A percentile compares a stretch with the other conserved stretches of the same genome.
These are phyloP conservation scores for Corynespora cassiicola DNA, from an alignment of 2,329 filamentous ascomycete species.

Conservation along the genomic window DNA sequence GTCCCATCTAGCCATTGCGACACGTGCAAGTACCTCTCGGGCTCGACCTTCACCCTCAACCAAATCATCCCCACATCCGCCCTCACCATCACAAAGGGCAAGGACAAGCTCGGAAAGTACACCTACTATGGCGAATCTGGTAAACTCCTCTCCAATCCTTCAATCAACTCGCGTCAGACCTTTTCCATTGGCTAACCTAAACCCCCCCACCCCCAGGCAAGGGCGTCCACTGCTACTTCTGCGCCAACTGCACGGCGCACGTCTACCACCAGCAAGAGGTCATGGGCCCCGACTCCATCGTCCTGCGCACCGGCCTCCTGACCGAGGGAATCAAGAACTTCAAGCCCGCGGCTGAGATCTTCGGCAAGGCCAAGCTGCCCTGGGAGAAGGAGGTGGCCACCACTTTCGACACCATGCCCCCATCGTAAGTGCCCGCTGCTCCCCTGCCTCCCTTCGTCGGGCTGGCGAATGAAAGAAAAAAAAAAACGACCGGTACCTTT, in stretches of 20 bases:
- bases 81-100: slow-evolving; percentile 61
- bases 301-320: slow-evolving; percentile 59
- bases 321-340: slow-evolving; percentile 54
- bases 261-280: slow-evolving; percentile 63
- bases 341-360: slow-evolving; percentile 61
- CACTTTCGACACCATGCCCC: slow-evolving; percentile 54
- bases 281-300: slow-evolving; percentile 58
- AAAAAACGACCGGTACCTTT: too few relatives aligned
- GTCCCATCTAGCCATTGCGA: slow-evolving; percentile 64
- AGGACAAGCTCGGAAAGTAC: slow-evolving; percentile 55
- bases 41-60: slow-evolving; percentile 60
- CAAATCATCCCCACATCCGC: slow-evolving; percentile 58
- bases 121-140: slow-evolving; percentile 64
- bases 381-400: slow-evolving; percentile 62
- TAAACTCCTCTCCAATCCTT: slow-evolving; percentile 27
- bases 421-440: slow-evolving; percentile 30
- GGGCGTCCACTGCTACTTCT: slow-evolving; percentile 64
- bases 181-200: not conserved
- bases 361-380: slow-evolving; percentile 57
- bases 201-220: slow-evolving; percentile 49
- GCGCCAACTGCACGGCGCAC: slow-evolving; percentile 62
- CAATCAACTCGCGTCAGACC: slow-evolving; percentile 1
- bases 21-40: slow-evolving; percentile 62
- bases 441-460: too few relatives aligned
- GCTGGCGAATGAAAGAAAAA: too few relatives aligned